Conservation (phyloP, 331 rosid genomes). For the Pyracantha coccinea region DNA sequence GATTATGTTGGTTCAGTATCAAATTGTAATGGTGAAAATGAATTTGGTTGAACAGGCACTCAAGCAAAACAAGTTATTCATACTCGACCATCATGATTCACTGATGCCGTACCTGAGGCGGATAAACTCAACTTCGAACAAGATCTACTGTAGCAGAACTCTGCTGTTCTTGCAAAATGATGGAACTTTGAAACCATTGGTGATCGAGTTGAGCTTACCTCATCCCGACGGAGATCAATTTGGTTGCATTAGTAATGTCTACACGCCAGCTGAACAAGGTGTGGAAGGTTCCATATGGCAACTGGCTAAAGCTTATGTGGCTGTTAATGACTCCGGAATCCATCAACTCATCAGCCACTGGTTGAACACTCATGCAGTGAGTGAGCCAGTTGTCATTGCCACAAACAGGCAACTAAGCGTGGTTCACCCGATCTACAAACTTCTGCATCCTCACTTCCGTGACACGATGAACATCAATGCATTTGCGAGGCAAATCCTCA, state of each 20-base stretch:
- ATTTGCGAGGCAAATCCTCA: slow-evolving; percentile 53
- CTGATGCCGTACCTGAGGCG: neutral
- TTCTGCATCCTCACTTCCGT: slow-evolving; percentile 68
- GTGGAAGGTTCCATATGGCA: slow-evolving; percentile 62
- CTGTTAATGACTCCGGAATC: slow-evolving; percentile 56
- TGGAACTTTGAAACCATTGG: slow-evolving; percentile 72
- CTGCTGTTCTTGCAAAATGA: slow-evolving; percentile 49
- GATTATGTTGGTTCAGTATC: neutral
- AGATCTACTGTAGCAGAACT: slow-evolving; percentile 58
- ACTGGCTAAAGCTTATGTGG: slow-evolving; percentile 74
- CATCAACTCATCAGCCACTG: slow-evolving; percentile 82
- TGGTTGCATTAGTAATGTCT: slow-evolving; percentile 49
- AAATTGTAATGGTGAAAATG: neutral
- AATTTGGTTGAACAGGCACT: slow-evolving; percentile 43
- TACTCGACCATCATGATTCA: neutral
- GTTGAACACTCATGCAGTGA: slow-evolving; percentile 71
- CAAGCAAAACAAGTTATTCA: neutral
- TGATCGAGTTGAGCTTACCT: slow-evolving; percentile 67
- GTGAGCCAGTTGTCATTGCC: slow-evolving; percentile 78
- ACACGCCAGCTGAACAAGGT: slow-evolving; percentile 43
- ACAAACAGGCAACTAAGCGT: slow-evolving; percentile 76
- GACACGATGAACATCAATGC: slow-evolving; percentile 88
- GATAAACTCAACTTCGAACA: slow-evolving; percentile 43
- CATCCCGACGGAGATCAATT: slow-evolving; percentile 40
- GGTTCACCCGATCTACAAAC: slow-evolving; percentile 67